Conservation (phyloP, 331 rosid genomes). For the Spiraea crenata region DNA sequence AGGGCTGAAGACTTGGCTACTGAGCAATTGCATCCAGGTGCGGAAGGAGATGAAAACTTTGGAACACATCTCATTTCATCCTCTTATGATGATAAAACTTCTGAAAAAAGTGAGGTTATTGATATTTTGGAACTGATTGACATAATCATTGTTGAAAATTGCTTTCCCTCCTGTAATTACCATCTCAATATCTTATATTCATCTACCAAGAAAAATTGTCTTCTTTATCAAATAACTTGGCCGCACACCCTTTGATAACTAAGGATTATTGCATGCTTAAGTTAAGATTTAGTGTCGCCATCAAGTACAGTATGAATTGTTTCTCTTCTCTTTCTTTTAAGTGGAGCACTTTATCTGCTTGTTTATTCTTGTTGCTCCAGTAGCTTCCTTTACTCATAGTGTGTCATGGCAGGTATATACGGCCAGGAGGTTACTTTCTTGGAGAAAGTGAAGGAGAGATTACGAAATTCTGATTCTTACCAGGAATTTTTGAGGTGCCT, state of each 20-base stretch:
- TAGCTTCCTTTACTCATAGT: constrained; percentile 26
- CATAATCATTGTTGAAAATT: constrained; percentile 6
- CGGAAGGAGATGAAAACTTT: constrained; percentile 67
- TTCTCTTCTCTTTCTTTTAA: not conserved
- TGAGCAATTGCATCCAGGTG: constrained; percentile 63
- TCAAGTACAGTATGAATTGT: not conserved
- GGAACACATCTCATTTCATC: constrained; percentile 61
- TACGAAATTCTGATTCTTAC: constrained; percentile 71
- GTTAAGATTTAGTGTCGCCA: not conserved
- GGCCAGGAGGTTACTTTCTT: constrained; percentile 79
- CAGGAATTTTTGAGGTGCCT: constrained; percentile 97
- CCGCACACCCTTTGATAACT: not conserved
- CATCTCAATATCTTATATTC: not conserved
- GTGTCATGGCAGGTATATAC: constrained; percentile 60
- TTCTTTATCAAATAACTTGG: not conserved
- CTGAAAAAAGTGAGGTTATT: constrained; percentile 69
- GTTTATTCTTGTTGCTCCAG: constrained; percentile 10
- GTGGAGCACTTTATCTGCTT: not conserved
- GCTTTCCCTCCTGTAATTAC: not conserved
- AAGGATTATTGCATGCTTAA: not conserved
- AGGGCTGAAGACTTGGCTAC: constrained; percentile 64
- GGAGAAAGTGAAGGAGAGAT: constrained; percentile 88
- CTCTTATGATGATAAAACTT: constrained; percentile 58
- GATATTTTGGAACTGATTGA: constrained; percentile 22
- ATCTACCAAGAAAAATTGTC: not conserved